A percentile compares a stretch with the other conserved stretches of the same genome.
Evolutionary conservation across 1,139 yeast genomes (phyloP).

Genomic region (Debaryomyces singareniensis): DNA sequence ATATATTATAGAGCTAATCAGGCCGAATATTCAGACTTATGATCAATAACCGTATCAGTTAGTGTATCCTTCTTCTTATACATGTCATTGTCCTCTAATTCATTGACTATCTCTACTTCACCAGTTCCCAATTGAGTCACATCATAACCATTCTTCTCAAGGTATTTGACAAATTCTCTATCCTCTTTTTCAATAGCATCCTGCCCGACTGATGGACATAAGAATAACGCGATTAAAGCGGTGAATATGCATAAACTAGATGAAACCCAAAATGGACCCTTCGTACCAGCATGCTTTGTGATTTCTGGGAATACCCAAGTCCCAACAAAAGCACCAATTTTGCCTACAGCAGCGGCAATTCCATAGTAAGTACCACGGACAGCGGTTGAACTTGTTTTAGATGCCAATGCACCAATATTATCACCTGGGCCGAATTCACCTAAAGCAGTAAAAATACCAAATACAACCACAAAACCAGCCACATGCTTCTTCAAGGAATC

Average conservation of each 20-base stretch:
- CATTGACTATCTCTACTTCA: background rate
- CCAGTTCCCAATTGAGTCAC: conserved; percentile 36
- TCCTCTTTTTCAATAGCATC: conserved; percentile 79
- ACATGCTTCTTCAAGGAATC: conserved; percentile 49
- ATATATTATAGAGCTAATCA: too few species aligned
- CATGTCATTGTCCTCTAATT: background rate
- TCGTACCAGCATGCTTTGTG: conserved; percentile 43
- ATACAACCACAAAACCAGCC: conserved; percentile 77
- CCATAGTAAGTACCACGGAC: conserved; percentile 90
- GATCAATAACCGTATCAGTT: background rate
- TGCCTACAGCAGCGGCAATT: conserved; percentile 86
- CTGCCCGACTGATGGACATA: conserved; percentile 78
- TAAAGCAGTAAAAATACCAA: conserved; percentile 76
- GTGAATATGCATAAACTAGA: conserved; percentile 71
- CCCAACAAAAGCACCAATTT: conserved; percentile 89
- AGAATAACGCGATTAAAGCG: conserved; percentile 61
- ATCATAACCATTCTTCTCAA: conserved; percentile 55
- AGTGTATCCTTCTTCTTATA: too few species aligned
- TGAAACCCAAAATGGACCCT: conserved; percentile 79
- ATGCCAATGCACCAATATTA: conserved; percentile 79
- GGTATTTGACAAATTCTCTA: conserved; percentile 57
- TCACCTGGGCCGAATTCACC: conserved; percentile 97
- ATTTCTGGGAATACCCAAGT: conserved; percentile 81
- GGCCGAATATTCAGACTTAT: background rate
- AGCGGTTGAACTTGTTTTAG: conserved; percentile 82